Evolutionary conservation across 2,329 filamentous ascomycete species (phyloP).

Genomic region (Celoporthe dispersa): DNA sequence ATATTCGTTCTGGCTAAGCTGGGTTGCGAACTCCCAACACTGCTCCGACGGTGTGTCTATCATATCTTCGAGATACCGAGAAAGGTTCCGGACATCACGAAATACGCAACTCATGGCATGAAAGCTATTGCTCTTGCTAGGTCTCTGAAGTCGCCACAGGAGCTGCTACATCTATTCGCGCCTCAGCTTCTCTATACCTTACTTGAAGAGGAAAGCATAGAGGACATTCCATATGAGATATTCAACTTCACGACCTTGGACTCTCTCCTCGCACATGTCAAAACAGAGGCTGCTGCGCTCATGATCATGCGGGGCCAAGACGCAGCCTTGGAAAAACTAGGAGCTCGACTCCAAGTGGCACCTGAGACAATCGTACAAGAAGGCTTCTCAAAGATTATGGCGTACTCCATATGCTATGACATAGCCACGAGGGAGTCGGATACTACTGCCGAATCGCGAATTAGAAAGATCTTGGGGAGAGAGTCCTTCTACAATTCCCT

Average conservation of each 20-base stretch:
- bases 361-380: constrained; percentile 62
- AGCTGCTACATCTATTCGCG: constrained; percentile 82
- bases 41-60: constrained; percentile 86
- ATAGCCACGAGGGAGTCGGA: constrained; percentile 53
- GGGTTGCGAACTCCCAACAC: constrained; percentile 82
- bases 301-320: constrained; percentile 81
- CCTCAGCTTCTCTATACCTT: constrained; percentile 91
- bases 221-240: constrained; percentile 80
- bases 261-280: constrained; percentile 71
- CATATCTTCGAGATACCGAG: constrained; percentile 92
- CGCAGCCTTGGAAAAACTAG: constrained; percentile 63
- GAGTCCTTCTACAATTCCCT: constrained; percentile 67
- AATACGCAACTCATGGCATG: constrained; percentile 76
- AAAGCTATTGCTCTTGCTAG: constrained; percentile 67
- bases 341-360: constrained; percentile 57
- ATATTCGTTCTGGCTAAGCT: constrained; percentile 76
- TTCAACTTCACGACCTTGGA: constrained; percentile 76
- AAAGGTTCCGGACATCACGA: constrained; percentile 64
- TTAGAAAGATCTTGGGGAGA: constrained; percentile 72
- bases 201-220: constrained; percentile 70
- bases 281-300: constrained; percentile 79
- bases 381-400: constrained; percentile 78
- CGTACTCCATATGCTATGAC: constrained; percentile 83
- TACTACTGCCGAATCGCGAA: constrained; percentile 64
- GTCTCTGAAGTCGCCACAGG: constrained; percentile 65